A percentile compares a stretch with the other conserved stretches of the same genome.
phyloP scores from a whole-genome alignment of 208 protist species.

The Trypanosoma rangeli region DNA sequence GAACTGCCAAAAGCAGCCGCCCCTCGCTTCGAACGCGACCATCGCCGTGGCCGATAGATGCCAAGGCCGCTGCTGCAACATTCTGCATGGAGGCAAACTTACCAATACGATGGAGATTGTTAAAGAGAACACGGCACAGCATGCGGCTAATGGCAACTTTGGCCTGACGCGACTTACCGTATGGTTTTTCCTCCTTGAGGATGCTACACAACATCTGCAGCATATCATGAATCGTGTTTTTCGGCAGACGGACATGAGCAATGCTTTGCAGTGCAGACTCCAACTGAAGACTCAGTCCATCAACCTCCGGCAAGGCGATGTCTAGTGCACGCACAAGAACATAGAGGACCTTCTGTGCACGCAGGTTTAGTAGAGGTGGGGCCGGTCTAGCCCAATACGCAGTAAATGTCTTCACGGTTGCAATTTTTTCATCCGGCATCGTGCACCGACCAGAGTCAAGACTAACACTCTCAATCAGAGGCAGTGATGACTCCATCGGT shows the following conservation, averaged over 20 bases:
- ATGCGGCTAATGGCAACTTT: conserved; percentile 41
- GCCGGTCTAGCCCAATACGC: conserved; percentile 20
- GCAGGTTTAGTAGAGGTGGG: conserved; percentile 7
- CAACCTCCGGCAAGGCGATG: conserved; percentile 45
- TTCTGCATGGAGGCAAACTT: conserved; percentile 61
- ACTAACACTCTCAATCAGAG: conserved; percentile 6
- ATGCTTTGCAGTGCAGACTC: conserved; percentile 35
- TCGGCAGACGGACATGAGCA: conserved; percentile 33
- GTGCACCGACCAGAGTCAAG: background rate
- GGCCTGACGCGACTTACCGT: conserved; percentile 43
- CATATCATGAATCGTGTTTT: conserved; percentile 42
- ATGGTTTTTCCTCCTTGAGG: conserved; percentile 25
- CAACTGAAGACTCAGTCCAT: conserved; percentile 34
- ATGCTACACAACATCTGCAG: conserved; percentile 55
- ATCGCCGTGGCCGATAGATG: conserved; percentile 53
- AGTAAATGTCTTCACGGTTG: conserved; percentile 21
- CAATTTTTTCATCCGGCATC: background rate
- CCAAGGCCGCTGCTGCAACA: conserved; percentile 46
- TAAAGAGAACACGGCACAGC: conserved; percentile 50
- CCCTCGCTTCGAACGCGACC: conserved; percentile 45
- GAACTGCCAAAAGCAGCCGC: conserved; percentile 49
- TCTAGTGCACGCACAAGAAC: conserved; percentile 40
- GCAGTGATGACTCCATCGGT: background rate
- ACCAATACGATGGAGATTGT: conserved; percentile 81
- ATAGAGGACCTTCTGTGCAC: conserved; percentile 1